Percentiles rank a stretch among this genome's conserved stretches.
Conservation (phyloP, 371 early-diverging fungal genomes). For the Chytridiales sp. region DNA sequence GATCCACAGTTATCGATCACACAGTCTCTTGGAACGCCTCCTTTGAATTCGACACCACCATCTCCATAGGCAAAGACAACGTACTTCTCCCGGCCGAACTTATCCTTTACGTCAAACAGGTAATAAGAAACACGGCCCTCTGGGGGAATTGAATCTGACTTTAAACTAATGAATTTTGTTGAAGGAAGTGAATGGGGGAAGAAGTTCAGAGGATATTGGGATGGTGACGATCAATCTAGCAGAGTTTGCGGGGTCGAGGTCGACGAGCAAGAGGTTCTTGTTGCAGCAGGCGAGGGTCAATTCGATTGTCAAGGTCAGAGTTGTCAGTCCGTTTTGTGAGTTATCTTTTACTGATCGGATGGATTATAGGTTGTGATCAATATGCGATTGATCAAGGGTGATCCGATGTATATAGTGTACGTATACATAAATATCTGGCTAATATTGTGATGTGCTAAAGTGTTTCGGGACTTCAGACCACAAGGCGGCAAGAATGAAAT, state of each 20-base stretch:
- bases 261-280: slow-evolving; percentile 48
- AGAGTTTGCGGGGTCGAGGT: slow-evolving; percentile 45
- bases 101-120: slow-evolving; percentile 55
- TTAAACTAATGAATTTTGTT: background rate
- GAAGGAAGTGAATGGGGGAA: slow-evolving; percentile 58
- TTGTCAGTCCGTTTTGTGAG: no score
- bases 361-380: slow-evolving; percentile 25
- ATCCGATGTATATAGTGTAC: slow-evolving; percentile 19
- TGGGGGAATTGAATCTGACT: background rate
- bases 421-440: slow-evolving; percentile 2
- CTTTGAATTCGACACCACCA: slow-evolving; percentile 32
- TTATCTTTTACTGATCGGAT: no score
- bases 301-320: slow-evolving; percentile 50
- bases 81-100: slow-evolving; percentile 59
- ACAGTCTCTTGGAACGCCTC: slow-evolving; percentile 54
- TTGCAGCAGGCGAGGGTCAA: slow-evolving; percentile 59
- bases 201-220: slow-evolving; percentile 58
- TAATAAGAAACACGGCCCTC: background rate
- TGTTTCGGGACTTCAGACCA: slow-evolving; percentile 1
- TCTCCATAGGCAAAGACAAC: slow-evolving; percentile 60
- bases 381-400: slow-evolving; percentile 32
- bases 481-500: slow-evolving; percentile 19
- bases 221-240: slow-evolving; percentile 52
- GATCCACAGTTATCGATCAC: slow-evolving; percentile 60
- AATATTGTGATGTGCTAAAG: background rate